Evolutionary conservation across 2,329 filamentous ascomycete species (phyloP).

Genomic region (Sarocladiaceae sp.): DNA sequence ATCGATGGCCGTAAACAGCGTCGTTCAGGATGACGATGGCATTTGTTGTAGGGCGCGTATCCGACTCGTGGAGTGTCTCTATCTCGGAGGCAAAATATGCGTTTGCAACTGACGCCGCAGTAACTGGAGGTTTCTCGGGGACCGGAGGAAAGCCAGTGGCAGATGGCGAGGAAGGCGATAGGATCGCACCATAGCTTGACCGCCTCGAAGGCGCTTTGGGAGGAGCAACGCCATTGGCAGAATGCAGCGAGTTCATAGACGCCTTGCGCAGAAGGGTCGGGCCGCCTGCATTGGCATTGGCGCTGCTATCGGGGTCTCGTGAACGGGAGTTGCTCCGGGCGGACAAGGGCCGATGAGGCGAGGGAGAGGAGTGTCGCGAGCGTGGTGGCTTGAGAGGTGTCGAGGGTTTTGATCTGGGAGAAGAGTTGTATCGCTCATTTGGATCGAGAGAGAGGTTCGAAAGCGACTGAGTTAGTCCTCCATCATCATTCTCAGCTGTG

Average conservation of each 20-base stretch:
- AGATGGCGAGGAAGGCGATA: slow-evolving; percentile 36
- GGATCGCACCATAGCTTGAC: slow-evolving; percentile 38
- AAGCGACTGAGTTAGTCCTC: slow-evolving; percentile 34
- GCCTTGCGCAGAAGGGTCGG: slow-evolving; percentile 49
- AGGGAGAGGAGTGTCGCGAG: slow-evolving; percentile 32
- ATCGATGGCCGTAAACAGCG: slow-evolving; percentile 90
- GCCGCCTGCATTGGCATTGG: slow-evolving; percentile 31
- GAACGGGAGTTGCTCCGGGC: slow-evolving; percentile 37
- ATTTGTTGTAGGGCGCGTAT: slow-evolving; percentile 38
- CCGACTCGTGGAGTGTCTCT: slow-evolving; percentile 46
- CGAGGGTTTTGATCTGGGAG: slow-evolving; percentile 23
- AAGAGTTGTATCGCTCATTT: slow-evolving; percentile 23
- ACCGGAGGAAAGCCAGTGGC: slow-evolving; percentile 21
- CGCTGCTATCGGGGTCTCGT: slow-evolving; percentile 26
- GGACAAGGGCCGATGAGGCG: slow-evolving; percentile 30
- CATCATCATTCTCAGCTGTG: slow-evolving; percentile 20
- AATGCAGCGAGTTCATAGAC: slow-evolving; percentile 51
- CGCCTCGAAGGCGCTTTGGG: slow-evolving; percentile 38
- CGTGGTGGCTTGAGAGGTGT: slow-evolving; percentile 28
- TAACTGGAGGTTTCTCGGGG: slow-evolving; percentile 35
- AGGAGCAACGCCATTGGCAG: slow-evolving; percentile 33
- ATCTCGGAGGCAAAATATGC: slow-evolving; percentile 67
- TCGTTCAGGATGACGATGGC: slow-evolving; percentile 87
- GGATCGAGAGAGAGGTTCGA: slow-evolving; percentile 32
- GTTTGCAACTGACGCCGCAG: slow-evolving; percentile 52